Evolutionary conservation across 139 green algal species (phyloP).

Genomic region (Zygnema cylindricum): DNA sequence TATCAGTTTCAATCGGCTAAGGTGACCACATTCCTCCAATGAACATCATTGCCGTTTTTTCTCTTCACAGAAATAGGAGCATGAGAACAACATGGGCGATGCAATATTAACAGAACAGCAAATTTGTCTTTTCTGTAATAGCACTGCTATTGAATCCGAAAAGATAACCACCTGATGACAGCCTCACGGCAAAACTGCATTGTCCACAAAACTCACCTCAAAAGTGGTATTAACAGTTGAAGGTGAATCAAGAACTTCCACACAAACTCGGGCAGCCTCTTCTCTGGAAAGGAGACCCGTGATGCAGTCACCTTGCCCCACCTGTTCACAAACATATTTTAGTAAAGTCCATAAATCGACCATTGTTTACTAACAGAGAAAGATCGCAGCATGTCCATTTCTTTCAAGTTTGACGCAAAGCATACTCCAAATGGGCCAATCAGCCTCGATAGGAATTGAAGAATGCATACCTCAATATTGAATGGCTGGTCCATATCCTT

Average conservation of each 20-base stretch:
- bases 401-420: conserved; percentile 12
- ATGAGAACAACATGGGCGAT: too few relatives aligned
- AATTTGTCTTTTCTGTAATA: too few relatives aligned
- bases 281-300: conserved; percentile 80
- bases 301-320: conserved; percentile 83
- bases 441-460: not conserved
- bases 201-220: conserved; percentile 69
- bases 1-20: too few relatives aligned
- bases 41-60: too few relatives aligned
- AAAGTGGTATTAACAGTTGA: conserved; percentile 77
- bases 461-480: conserved; percentile 33
- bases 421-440: conserved; percentile 1
- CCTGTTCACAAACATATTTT: conserved; percentile 60
- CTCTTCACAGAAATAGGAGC: too few relatives aligned
- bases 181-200: too few relatives aligned
- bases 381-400: too few relatives aligned
- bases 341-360: not conserved
- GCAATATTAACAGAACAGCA: too few relatives aligned
- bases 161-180: too few relatives aligned
- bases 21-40: too few relatives aligned
- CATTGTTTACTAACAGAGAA: not conserved
- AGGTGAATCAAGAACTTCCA: conserved; percentile 70
- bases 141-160: too few relatives aligned
- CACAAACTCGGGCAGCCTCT: conserved; percentile 84
- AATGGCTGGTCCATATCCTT: conserved; percentile 51